Conservation (phyloP, 208 protist genomes). For the Porcisia hertigi region DNA sequence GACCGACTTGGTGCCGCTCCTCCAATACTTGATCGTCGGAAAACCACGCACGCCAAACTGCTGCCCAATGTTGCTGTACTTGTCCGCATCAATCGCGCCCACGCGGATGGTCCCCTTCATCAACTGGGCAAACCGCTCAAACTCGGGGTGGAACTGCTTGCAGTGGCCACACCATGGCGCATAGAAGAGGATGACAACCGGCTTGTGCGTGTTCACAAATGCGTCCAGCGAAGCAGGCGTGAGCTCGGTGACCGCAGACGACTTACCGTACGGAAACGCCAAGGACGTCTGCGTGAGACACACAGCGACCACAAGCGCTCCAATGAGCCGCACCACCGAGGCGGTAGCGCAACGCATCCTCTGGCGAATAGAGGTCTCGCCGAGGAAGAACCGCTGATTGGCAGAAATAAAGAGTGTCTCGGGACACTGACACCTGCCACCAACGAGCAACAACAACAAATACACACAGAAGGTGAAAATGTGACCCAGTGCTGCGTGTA, state of each 20-base stretch:
- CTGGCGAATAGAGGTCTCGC: background rate
- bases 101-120: conserved; percentile 84
- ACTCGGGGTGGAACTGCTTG: conserved; percentile 89
- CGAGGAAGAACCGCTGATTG: background rate
- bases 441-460: too few species aligned
- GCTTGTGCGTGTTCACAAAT: conserved; percentile 90
- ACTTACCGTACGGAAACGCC: conserved; percentile 64
- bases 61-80: conserved; percentile 55
- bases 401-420: background rate
- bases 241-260: conserved; percentile 75
- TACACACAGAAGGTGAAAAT: too few species aligned
- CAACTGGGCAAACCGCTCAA: conserved; percentile 75
- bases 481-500: too few species aligned
- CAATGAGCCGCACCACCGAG: conserved; percentile 9
- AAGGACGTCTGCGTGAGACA: conserved; percentile 1
- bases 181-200: conserved; percentile 92
- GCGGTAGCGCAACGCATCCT: background rate
- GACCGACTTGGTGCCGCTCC: conserved; percentile 57
- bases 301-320: conserved; percentile 13
- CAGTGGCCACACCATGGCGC: conserved; percentile 97
- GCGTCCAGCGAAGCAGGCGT: conserved; percentile 51
- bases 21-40: conserved; percentile 94
- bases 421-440: too few species aligned
- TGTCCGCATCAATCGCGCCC: conserved; percentile 83
- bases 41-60: conserved; percentile 88